Conservation (phyloP, 352 stramenopile genomes). For the Elongisporangium anandrum region DNA sequence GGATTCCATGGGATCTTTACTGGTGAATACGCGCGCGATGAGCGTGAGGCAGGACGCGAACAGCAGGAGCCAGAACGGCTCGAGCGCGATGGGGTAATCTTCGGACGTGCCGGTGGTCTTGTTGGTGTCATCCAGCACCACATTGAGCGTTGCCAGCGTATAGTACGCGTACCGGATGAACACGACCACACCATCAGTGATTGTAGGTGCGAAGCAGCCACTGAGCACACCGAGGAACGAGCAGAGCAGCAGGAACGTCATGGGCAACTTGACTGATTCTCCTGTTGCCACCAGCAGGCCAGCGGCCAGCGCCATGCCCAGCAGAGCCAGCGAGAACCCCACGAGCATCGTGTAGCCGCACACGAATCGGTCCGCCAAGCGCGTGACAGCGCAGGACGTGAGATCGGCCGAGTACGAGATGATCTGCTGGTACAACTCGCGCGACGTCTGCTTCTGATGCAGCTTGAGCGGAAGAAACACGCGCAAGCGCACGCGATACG, state of each 20-base stretch:
- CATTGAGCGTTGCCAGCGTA: constrained; percentile 42
- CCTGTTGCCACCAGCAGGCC: constrained; percentile 19
- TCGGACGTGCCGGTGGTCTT: constrained; percentile 12
- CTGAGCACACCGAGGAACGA: constrained; percentile 33
- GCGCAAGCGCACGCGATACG: constrained; percentile 45
- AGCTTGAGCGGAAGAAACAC: constrained; percentile 65
- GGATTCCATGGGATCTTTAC: constrained; percentile 63
- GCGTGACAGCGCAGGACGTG: constrained; percentile 45
- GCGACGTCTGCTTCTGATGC: constrained; percentile 61
- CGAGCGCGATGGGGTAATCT: constrained; percentile 35
- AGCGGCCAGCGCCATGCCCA: constrained; percentile 4
- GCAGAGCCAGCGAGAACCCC: constrained; percentile 17
- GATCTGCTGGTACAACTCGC: constrained; percentile 66
- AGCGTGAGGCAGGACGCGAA: constrained; percentile 35
- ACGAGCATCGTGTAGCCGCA: constrained; percentile 21
- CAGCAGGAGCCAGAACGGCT: constrained; percentile 53
- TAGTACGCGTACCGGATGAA: constrained; percentile 47
- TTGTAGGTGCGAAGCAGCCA: constrained; percentile 35
- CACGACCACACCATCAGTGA: constrained; percentile 36
- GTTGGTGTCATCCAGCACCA: constrained; percentile 21
- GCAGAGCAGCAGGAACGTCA: constrained; percentile 37
- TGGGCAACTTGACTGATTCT: constrained; percentile 18
- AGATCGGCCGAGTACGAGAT: constrained; percentile 63
- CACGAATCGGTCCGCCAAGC: constrained; percentile 34
- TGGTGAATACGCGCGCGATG: constrained; percentile 39